Evolutionary conservation across 2,329 filamentous ascomycete species (phyloP).

Genomic region (Fusarium buxicola): DNA sequence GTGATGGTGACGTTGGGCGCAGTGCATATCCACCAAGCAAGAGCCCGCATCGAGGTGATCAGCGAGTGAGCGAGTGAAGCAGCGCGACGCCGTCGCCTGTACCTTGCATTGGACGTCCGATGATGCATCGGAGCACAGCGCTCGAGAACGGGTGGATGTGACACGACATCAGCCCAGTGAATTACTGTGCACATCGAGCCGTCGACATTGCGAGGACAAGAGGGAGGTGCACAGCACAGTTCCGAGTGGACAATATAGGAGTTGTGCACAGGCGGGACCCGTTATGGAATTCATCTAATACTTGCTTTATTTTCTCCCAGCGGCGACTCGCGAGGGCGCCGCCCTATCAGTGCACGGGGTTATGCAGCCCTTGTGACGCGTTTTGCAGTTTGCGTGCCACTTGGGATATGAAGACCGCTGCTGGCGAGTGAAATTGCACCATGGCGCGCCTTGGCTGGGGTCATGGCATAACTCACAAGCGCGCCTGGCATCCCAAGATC

Average conservation of each 20-base stretch:
- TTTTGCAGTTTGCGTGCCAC: constrained; percentile 48
- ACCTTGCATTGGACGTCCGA: constrained; percentile 45
- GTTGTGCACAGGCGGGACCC: constrained; percentile 42
- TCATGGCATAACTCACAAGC: constrained; percentile 42
- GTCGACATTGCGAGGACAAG: constrained; percentile 23
- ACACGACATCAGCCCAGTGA: constrained; percentile 45
- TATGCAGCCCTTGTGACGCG: constrained; percentile 53
- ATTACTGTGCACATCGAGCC: constrained; percentile 47
- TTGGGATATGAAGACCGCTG: constrained; percentile 37
- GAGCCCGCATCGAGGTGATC: constrained; percentile 37
- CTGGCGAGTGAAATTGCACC: constrained; percentile 41
- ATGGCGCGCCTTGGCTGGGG: constrained; percentile 37
- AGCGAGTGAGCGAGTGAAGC: constrained; percentile 26
- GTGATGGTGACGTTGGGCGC: constrained; percentile 41
- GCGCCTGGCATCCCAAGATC: constrained; percentile 40
- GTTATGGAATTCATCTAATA: constrained; percentile 31
- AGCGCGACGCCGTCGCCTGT: constrained; percentile 41
- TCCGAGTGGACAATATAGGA: constrained; percentile 42
- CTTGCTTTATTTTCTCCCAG: constrained; percentile 30
- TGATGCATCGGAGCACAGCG: constrained; percentile 37
- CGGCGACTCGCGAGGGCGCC: constrained; percentile 32
- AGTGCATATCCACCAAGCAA: constrained; percentile 32
- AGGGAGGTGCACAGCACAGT: constrained; percentile 39
- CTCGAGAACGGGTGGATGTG: constrained; percentile 42
- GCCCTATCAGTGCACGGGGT: constrained; percentile 49